Evolutionary conservation across 2,329 filamentous ascomycete genomes (phyloP).

Genomic region (Fusarium foetens): DNA sequence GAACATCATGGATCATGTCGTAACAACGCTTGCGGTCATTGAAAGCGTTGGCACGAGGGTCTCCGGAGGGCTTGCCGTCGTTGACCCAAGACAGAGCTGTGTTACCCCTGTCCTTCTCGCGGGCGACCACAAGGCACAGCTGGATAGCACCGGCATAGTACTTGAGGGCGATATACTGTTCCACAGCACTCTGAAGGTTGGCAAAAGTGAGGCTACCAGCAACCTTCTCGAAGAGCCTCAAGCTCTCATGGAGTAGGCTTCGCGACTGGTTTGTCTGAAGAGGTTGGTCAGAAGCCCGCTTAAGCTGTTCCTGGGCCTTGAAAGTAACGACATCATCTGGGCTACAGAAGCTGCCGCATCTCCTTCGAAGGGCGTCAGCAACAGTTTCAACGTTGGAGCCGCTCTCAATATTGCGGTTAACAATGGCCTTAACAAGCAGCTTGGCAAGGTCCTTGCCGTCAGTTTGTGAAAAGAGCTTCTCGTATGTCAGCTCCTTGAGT

Average conservation of each 20-base stretch:
- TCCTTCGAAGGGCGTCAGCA: constrained; percentile 88
- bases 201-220: constrained; percentile 82
- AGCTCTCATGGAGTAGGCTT: constrained; percentile 85
- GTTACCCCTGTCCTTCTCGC: constrained; percentile 87
- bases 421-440: constrained; percentile 94
- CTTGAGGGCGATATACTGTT: constrained; percentile 81
- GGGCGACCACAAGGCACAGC: constrained; percentile 83
- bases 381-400: constrained; percentile 98
- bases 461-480: constrained; percentile 82
- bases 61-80: constrained; percentile 78
- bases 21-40: constrained; percentile 82
- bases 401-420: constrained; percentile 96
- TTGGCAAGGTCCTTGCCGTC: constrained; percentile 91
- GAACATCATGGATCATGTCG: constrained; percentile 83
- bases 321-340: constrained; percentile 97
- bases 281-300: constrained; percentile 83
- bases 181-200: constrained; percentile 80
- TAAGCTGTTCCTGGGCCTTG: constrained; percentile 95
- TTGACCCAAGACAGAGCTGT: constrained; percentile 86
- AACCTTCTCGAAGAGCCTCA: constrained; percentile 89
- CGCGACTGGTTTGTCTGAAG: constrained; percentile 80
- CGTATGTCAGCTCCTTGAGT: constrained; percentile 83
- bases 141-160: constrained; percentile 96
- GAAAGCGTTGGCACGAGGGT: constrained; percentile 75
- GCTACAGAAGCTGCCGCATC: constrained; percentile 97